Conservation (phyloP, 2,329 filamentous ascomycete genomes). For the Diaporthe sp. region DNA sequence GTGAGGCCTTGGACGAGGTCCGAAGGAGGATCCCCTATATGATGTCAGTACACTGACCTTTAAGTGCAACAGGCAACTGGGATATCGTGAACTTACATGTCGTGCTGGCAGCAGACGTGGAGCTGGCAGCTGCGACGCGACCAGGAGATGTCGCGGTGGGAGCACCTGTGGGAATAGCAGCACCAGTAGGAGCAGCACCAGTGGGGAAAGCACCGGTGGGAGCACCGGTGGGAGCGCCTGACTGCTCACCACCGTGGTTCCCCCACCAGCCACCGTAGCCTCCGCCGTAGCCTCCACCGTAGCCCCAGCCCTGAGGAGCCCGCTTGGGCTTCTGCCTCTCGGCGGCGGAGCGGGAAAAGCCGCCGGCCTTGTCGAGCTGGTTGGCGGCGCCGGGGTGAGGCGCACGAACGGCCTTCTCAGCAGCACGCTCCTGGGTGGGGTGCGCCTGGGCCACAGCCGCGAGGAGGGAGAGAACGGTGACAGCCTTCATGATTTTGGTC, state of each 20-base stretch:
- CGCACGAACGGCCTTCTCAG: slow-evolving; percentile 9
- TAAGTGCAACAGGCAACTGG: not conserved
- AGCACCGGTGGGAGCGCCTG: not conserved
- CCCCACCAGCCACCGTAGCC: slow-evolving; percentile 19
- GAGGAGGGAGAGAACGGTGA: slow-evolving; percentile 16
- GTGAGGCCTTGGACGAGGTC: not conserved
- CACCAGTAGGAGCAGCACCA: not conserved
- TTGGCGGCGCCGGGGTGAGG: slow-evolving; percentile 3
- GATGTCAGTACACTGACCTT: not conserved
- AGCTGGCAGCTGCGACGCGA: slow-evolving; percentile 14
- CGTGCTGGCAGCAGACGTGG: not conserved
- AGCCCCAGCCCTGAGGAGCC: slow-evolving; percentile 3
- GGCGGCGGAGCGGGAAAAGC: not conserved
- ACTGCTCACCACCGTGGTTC: not conserved
- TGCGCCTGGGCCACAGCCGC: slow-evolving; percentile 5
- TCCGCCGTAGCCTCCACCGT: slow-evolving; percentile 1
- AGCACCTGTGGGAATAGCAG: not conserved
- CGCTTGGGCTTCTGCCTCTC: not conserved
- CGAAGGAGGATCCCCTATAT: slow-evolving; percentile 5
- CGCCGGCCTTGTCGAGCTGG: slow-evolving; percentile 12
- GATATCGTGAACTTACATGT: slow-evolving; percentile 3
- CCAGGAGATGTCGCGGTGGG: not conserved
- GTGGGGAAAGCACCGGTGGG: not conserved
- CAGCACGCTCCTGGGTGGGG: not conserved
- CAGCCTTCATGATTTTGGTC: slow-evolving; percentile 7